Evolutionary conservation across 106 monocot genomes (phyloP).

Genomic region (Cymbidium sinense): DNA sequence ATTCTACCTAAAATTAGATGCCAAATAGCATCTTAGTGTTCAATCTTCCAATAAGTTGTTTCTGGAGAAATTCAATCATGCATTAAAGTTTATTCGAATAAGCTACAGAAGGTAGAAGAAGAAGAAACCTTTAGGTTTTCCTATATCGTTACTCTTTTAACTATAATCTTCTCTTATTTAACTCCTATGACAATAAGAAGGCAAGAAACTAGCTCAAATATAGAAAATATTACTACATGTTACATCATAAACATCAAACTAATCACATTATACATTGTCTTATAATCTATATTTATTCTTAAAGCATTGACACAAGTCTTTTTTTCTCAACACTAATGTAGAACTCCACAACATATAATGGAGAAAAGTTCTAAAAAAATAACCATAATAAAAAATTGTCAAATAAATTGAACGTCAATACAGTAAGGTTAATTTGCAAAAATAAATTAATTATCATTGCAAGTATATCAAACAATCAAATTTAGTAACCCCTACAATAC

Average conservation of each 20-base stretch:
- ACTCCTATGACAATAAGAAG: slow-evolving; percentile 27
- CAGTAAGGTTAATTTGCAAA: not conserved
- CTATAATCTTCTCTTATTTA: slow-evolving; percentile 38
- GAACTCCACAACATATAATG: not conserved
- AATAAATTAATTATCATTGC: not conserved
- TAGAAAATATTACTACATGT: not conserved
- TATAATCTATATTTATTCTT: not conserved
- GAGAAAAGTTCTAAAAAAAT: not conserved
- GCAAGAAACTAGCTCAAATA: not conserved
- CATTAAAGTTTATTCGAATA: too few species aligned
- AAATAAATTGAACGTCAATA: not conserved
- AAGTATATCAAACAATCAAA: too few species aligned
- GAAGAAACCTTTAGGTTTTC: slow-evolving; percentile 36
- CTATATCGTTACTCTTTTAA: slow-evolving; percentile 36
- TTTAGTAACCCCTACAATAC: too few species aligned
- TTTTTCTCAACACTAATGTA: not conserved
- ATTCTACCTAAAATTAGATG: too few species aligned
- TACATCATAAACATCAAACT: not conserved
- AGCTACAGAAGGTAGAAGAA: not conserved
- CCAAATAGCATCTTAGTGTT: too few species aligned
- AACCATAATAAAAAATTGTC: not conserved
- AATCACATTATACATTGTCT: not conserved
- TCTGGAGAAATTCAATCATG: too few species aligned
- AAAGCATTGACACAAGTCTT: not conserved
- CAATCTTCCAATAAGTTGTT: too few species aligned